Conservation (phyloP, 495 filamentous ascomycete species). For the Paragyromitra xinjiangensis region DNA sequence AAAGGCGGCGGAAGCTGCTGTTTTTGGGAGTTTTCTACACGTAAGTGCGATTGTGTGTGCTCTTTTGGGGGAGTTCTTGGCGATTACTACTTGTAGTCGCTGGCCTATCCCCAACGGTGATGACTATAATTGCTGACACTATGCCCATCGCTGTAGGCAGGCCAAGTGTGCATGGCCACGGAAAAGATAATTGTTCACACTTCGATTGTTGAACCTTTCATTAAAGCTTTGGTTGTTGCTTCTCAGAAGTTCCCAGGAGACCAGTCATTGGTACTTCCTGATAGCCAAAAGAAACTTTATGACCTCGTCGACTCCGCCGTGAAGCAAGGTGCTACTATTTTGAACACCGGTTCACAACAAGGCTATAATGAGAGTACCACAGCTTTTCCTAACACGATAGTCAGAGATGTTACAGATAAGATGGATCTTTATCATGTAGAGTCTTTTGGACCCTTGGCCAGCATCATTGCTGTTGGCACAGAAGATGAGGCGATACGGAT, state of each 20-base stretch:
- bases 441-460: slow-evolving; percentile 82
- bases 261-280: slow-evolving; percentile 69
- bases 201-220: slow-evolving; percentile 71
- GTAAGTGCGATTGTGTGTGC: slow-evolving; percentile 14
- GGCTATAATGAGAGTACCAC: slow-evolving; percentile 60
- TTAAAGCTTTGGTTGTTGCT: slow-evolving; percentile 59
- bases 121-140: neutral
- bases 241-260: slow-evolving; percentile 65
- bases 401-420: slow-evolving; percentile 72
- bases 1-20: slow-evolving; percentile 65
- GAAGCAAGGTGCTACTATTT: slow-evolving; percentile 72
- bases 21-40: slow-evolving; percentile 66
- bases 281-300: slow-evolving; percentile 72
- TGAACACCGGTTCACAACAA: slow-evolving; percentile 59
- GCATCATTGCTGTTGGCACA: slow-evolving; percentile 64
- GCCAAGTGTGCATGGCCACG: slow-evolving; percentile 92
- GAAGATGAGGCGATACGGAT: slow-evolving; percentile 78
- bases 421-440: slow-evolving; percentile 88
- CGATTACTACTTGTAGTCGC: neutral
- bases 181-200: slow-evolving; percentile 86
- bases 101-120: neutral
- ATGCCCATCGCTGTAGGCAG: slow-evolving; percentile 61
- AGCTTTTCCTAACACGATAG: slow-evolving; percentile 73
- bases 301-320: slow-evolving; percentile 72
- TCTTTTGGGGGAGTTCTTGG: neutral